These are phyloP conservation scores for Phlegmacium glaucopus DNA, from an alignment of 768 basidiomycete genomes.

Conservation along the genomic window DNA sequence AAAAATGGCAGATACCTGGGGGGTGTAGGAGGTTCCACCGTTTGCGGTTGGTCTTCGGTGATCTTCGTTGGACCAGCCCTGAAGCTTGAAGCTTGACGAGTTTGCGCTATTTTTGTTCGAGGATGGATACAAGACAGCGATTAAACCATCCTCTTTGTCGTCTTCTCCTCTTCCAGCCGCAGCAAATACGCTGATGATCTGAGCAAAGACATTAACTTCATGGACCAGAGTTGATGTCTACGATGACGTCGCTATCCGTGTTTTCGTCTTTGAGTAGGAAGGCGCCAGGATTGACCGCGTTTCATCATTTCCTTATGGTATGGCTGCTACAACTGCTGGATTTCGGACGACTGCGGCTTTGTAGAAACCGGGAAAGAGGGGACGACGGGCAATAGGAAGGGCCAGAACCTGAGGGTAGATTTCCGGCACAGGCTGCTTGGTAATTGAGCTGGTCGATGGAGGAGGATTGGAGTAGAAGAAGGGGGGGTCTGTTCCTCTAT, in stretches of 20 bases:
- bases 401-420: constrained; percentile 92
- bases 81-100: too few relatives aligned
- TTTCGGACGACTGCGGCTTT: constrained; percentile 95
- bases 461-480: constrained; percentile 17
- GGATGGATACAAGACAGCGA: constrained; percentile 94
- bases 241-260: constrained; percentile 89
- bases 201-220: constrained; percentile 92
- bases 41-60: constrained; percentile 41
- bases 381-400: constrained; percentile 90
- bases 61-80: constrained; percentile 56
- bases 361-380: constrained; percentile 97
- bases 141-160: constrained; percentile 84
- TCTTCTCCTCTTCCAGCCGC: constrained; percentile 54
- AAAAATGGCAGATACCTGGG: too few relatives aligned
- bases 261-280: constrained; percentile 95
- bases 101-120: constrained; percentile 79
- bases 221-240: constrained; percentile 85
- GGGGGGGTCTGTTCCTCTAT: too few relatives aligned
- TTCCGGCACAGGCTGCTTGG: constrained; percentile 87
- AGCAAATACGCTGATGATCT: constrained; percentile 91
- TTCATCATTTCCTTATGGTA: constrained; percentile 97
- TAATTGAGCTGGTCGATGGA: constrained; percentile 50
- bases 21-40: constrained; percentile 47
- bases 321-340: constrained; percentile 85
- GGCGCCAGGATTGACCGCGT: constrained; percentile 95